Percentiles rank a stretch among this genome's conserved stretches.
phyloP scores from a whole-genome alignment of 495 filamentous ascomycete species.

The Penicillium fimorum region DNA sequence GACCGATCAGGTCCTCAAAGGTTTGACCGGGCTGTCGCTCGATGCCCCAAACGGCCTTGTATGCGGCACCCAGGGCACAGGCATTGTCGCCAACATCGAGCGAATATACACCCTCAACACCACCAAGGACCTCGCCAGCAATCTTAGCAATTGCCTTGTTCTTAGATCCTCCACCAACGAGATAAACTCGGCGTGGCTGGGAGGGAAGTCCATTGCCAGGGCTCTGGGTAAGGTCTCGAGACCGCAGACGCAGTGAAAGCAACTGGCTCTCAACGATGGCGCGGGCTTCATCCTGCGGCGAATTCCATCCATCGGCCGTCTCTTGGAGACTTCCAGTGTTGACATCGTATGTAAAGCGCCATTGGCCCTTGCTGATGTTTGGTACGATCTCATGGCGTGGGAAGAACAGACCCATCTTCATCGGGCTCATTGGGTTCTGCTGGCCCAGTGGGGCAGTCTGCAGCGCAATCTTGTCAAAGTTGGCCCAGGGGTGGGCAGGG shows the following conservation, averaged over 20 bases:
- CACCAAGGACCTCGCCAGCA: conserved; percentile 83
- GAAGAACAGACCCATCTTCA: conserved; percentile 90
- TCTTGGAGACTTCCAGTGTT: conserved; percentile 43
- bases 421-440: conserved; percentile 46
- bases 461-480: conserved; percentile 69
- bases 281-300: conserved; percentile 68
- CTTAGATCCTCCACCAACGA: conserved; percentile 85
- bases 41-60: conserved; percentile 91
- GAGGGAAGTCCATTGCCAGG: conserved; percentile 59
- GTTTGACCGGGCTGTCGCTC: conserved; percentile 66
- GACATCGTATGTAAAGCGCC: conserved; percentile 70
- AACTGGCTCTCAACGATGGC: conserved; percentile 93
- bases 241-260: conserved; percentile 82
- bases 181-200: conserved; percentile 86
- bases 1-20: conserved; percentile 83
- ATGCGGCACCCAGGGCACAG: conserved; percentile 92
- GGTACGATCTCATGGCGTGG: conserved; percentile 94
- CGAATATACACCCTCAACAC: conserved; percentile 82
- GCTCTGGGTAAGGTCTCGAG: conserved; percentile 65
- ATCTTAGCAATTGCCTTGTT: conserved; percentile 83
- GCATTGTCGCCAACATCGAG: conserved; percentile 96
- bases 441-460: conserved; percentile 67
- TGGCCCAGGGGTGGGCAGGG: conserved; percentile 60
- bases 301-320: conserved; percentile 46
- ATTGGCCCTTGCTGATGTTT: conserved; percentile 77